Base-by-base conservation (phyloP, 495 filamentous ascomycete species). In the Hypoxylon subgilvum region DNA sequence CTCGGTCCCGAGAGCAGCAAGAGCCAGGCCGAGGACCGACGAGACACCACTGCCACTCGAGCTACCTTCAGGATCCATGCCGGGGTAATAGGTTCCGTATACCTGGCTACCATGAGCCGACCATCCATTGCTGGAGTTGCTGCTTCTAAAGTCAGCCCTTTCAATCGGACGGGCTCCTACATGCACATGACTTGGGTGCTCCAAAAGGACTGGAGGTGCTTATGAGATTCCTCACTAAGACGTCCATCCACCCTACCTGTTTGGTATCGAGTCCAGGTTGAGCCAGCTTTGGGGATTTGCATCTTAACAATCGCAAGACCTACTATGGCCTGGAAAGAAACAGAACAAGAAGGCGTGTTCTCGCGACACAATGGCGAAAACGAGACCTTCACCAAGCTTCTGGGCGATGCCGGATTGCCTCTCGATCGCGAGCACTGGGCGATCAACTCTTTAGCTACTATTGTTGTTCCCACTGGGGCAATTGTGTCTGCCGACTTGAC, bases 101-200 rank as follows among this genome's bases (percentile, higher is more conserved):
- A 67, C 61, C 62, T 81, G 78, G 6, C 78, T 77, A 6, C 73
- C 74, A 22, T 69, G 49, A 0, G 75, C 71, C 7, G 71, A 76
- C 78, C 78, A 82, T 9, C 78, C 76, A 45, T 71, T 74, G 34
- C 68, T 74, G 7, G 59, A 65, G 52, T 74, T 76, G 13, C 31
- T 58, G 18, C 56, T 68, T 23, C 74, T 51, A 28, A 61, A 74
- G 47, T 73, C 70, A 10, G 76, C 72, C 73, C 74, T 78, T 54
- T 82, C 63, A 23, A 60, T 66, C 46, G 75, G 55, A 28, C 68
- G 72, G 6, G 31, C 6, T n/a, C n/a, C n/a, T n/a, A n/a, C n/a
- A n/a, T n/a, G n/a, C n/a, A n/a, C n/a, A n/a, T n/a, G n/a, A n/a
- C n/a, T n/a, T n/a, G n/a, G n/a, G n/a, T n/a, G n/a, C n/a, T n/a